These are phyloP conservation scores for Protea cynaroides DNA, from an alignment of 164 flowering plant species.

Conservation along the genomic window DNA sequence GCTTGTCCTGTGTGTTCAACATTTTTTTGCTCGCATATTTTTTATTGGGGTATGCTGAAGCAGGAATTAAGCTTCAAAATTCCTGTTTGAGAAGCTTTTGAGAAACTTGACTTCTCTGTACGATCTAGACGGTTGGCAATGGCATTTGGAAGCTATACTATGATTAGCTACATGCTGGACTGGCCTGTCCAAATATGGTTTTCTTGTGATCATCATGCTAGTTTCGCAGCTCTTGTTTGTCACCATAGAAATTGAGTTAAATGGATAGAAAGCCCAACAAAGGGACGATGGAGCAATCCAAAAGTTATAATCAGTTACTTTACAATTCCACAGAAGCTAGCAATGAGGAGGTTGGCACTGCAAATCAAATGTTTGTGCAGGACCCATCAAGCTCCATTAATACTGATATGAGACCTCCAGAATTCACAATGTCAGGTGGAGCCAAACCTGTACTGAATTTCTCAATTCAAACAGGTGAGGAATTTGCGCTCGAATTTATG, in stretches of 20 bases:
- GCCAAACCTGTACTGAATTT: conserved; percentile 57
- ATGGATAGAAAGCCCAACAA: conserved; percentile 39
- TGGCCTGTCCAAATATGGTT: conserved; percentile 5
- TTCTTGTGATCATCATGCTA: conserved; percentile 5
- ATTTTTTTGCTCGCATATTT: too few species aligned
- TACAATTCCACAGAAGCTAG: conserved; percentile 32
- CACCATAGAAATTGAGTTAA: conserved; percentile 10
- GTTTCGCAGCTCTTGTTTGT: conserved; percentile 12
- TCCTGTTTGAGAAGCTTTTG: conserved; percentile 8
- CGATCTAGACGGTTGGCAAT: not conserved
- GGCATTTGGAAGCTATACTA: not conserved
- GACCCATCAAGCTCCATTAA: conserved; percentile 37
- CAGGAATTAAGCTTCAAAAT: conserved; percentile 9
- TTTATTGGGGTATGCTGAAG: not conserved
- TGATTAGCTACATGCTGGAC: not conserved
- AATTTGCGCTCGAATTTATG: conserved; percentile 87
- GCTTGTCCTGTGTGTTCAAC: not conserved
- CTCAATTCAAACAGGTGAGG: conserved; percentile 96
- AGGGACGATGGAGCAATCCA: conserved; percentile 31
- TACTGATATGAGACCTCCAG: conserved; percentile 47
- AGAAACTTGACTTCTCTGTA: not conserved
- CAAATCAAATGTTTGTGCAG: conserved; percentile 33
- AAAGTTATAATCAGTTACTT: conserved; percentile 29
- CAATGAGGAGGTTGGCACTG: conserved; percentile 35
- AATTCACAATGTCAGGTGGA: conserved; percentile 26